These are phyloP conservation scores for Ceratocystis cacaofunesta DNA, from an alignment of 2,329 filamentous ascomycete species.

Conservation along the genomic window DNA sequence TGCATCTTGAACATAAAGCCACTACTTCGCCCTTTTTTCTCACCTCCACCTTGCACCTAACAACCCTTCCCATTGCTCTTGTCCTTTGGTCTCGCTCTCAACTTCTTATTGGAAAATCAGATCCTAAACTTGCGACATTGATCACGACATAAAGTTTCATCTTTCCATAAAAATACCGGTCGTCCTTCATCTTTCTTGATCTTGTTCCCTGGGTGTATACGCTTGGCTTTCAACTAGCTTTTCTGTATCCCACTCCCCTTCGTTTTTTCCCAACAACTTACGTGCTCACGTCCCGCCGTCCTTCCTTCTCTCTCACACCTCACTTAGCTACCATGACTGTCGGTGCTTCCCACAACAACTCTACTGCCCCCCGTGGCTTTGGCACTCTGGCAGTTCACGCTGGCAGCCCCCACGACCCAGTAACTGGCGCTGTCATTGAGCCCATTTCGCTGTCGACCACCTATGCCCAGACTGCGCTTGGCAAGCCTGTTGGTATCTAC, in stretches of 20 bases:
- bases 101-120: background rate
- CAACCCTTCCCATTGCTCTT: background rate
- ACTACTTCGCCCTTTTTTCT: background rate
- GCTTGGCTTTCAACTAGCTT: slow-evolving; percentile 1
- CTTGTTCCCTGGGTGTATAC: background rate
- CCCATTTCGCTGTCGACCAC: slow-evolving; percentile 93
- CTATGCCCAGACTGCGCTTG: slow-evolving; percentile 80
- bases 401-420: slow-evolving; percentile 76
- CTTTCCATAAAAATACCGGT: background rate
- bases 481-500: slow-evolving; percentile 72
- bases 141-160: slow-evolving; percentile 7
- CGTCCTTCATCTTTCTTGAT: background rate
- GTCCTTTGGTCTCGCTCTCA: background rate
- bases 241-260: background rate
- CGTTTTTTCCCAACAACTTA: background rate
- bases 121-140: slow-evolving; percentile 9
- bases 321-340: slow-evolving; percentile 8
- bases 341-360: slow-evolving; percentile 19
- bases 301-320: background rate
- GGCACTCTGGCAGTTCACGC: slow-evolving; percentile 92
- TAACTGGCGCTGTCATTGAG: slow-evolving; percentile 90
- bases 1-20: slow-evolving; percentile 3
- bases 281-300: background rate
- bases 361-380: slow-evolving; percentile 65
- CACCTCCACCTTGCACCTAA: background rate